Base-by-base conservation (phyloP, 176 grass and related monocot species). In the Poa pratensis region DNA sequence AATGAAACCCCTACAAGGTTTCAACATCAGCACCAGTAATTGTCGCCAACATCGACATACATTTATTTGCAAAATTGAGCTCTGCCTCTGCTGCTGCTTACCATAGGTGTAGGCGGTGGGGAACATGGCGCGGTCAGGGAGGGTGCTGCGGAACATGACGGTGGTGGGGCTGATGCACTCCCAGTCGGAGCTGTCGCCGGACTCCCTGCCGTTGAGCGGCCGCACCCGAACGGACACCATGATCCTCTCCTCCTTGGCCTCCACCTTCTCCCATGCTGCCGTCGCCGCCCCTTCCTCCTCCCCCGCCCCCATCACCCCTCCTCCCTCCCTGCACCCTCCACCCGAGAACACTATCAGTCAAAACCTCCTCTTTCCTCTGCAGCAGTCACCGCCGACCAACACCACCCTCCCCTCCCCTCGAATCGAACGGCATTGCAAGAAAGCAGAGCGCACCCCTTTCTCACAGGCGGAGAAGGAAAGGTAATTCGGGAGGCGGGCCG, bases 161-260 rank as follows among this genome's bases (percentile, higher is more conserved):
- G 96, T 92, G 82, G 90, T 92, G 84, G 74, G 74, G 66, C 89
- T 88, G 86, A 88, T 79, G 86, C 96, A 99, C 22, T 99, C 96
- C 96, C 96, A 99, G 49, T 99, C 96, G 61, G 69, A 88, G 40
- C 66, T 74, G 82, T 96, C 96, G 20, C 87, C 82, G 35, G 86
- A 62, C 35, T 99, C 96, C 93, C 88, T 92, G 26, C 58, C 35
- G 53, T 94, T 94, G 50, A 99, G 85, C 18, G 96, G 96, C 73
- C 96, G 77, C 26, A 99, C 45, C 50, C 96, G 85, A 19, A 96
- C 96, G 9, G 96, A 99, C 22, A 99, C 96, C 35, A 92, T 32
- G 35, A 92, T 99, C 90, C 94, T 92, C 94, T 99, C 96, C 86
- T 87, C 87, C 65, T 70, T 83, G 46, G 52, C 77, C 53, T 87